Base-by-base conservation (phyloP, 1,284 basidiomycete genomes). In the Puccinia triticina region DNA sequence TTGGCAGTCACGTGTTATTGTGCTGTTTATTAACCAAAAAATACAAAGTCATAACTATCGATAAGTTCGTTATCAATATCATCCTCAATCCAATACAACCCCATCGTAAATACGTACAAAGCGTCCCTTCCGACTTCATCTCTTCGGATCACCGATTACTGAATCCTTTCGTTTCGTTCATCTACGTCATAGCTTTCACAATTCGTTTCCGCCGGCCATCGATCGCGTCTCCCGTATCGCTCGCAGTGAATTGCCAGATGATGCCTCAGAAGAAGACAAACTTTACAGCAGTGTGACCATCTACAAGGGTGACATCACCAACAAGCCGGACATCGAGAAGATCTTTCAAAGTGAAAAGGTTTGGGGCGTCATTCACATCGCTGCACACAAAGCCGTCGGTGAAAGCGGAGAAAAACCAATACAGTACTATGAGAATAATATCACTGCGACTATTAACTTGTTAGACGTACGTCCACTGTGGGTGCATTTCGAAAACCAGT, bases 321-420 rank as follows among this genome's bases (percentile, higher is more conserved):
- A 91, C 77, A 89, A 90, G 55, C 90, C 90, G 2, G 90, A 93
- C 84, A 90, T 97, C 83, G 90, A 92, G 83, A 88, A 89, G 23
- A 91, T 97, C 21, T 97, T 98, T 85, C 69, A 84, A 83, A 92
- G 93, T 85, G 93, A 94, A 59, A 94, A 94, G n/a, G 94, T 99
- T 85, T 98, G 94, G 93, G 96, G 95, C 82, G 94, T 98, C 71
- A 90, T 99, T 83, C 97, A 99, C 87, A 91, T 98, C 83, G 97
- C 96, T 32, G 97, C 97, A 3, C 93, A 95, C 90, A 99, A 99
- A 89, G 95, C 96, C 21, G 97, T 99, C 40, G 97, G 97, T 76
- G 97, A 99, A 88, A 95, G 94, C n/a, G 92, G 92, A 37, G 94
- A 98, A 88, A 92, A 95, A 83, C 97, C 97, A 18, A 88, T 99